Evolutionary conservation across 495 filamentous ascomycete species (phyloP), one percentile per base, ranked within the genome.

Genomic region (Daldinia grandis): DNA sequence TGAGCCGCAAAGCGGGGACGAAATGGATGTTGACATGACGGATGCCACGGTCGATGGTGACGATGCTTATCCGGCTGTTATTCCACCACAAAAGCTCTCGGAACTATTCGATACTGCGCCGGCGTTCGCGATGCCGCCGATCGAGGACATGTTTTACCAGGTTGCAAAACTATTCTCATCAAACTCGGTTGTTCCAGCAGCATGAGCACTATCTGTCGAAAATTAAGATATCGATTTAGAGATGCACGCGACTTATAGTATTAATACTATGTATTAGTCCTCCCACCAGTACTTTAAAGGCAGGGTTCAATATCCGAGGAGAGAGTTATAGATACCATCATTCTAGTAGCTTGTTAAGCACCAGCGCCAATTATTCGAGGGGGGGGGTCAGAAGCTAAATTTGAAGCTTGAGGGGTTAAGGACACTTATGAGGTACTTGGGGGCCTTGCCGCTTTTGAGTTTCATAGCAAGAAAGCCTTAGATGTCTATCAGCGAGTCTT

Each of bases 71-170:
- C 80, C 81, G 10, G 85, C 83, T 3, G 84, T 90, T 24, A 84
- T 92, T 24, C 80, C 88, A 30, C 83, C 83, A 42, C 89, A 92
- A 72, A 87, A 87, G 65, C 79, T 97, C 54, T 85, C 90, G 12
- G 83, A 87, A 65, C 84, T 96, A 8, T 95, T 97, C 76, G 89
- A 93, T 61, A 84, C 85, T 33, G 89, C 86, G 1, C 90, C 92
- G 25, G 85, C 92, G 6, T 92, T 90, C 78, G 89, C 91, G 9
- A 84, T 95, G 79, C 92, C 92, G 28, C 87, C 92, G 40, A 88
- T 95, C 44, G 86, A 87, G 58, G 89, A 93, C 58, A 81, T 96
- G 73, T 96, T 97, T 76, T 86, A 90, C 68, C 87, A 89, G 61
- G 90, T 97, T 17, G 88, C 88, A 1, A 84, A 80, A 10, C 69